These are phyloP conservation scores for Cryptosporidium xiaoi DNA, from an alignment of 169 alveolate species.

Conservation along the genomic window DNA sequence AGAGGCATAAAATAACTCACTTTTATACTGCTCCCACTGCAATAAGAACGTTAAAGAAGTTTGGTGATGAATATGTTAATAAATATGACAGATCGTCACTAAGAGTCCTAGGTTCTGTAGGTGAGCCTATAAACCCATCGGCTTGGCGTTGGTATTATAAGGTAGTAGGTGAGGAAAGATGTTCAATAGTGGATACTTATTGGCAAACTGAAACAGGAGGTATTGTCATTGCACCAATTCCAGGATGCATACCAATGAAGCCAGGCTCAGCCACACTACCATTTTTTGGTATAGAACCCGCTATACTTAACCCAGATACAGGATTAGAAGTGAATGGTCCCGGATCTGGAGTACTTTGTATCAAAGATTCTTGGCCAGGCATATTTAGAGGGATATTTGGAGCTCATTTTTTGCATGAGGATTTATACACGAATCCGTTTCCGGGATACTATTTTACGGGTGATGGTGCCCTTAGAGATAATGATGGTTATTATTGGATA, in stretches of 20 bases:
- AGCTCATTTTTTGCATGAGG: slow-evolving; percentile 87
- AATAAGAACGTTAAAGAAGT: slow-evolving; percentile 89
- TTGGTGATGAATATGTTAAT: slow-evolving; percentile 81
- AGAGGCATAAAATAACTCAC: slow-evolving; percentile 90
- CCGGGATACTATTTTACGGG: slow-evolving; percentile 93
- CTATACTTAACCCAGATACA: slow-evolving; percentile 86
- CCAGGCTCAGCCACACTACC: slow-evolving; percentile 96
- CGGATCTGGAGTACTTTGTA: slow-evolving; percentile 87
- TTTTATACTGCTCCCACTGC: slow-evolving; percentile 99
- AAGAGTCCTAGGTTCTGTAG: slow-evolving; percentile 88
- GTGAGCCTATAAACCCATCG: slow-evolving; percentile 94
- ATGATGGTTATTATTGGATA: slow-evolving; percentile 94
- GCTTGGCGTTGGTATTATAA: slow-evolving; percentile 95
- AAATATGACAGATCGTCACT: slow-evolving; percentile 81
- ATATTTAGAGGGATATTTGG: slow-evolving; percentile 89
- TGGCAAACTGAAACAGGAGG: slow-evolving; percentile 99
- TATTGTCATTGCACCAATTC: slow-evolving; percentile 91
- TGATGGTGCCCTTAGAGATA: slow-evolving; percentile 95
- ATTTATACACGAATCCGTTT: slow-evolving; percentile 85
- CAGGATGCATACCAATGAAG: slow-evolving; percentile 88
- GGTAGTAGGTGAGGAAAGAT: slow-evolving; percentile 78
- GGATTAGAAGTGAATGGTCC: slow-evolving; percentile 86
- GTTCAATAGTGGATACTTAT: slow-evolving; percentile 93
- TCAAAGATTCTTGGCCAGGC: slow-evolving; percentile 92
- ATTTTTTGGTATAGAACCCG: slow-evolving; percentile 89